Conservation (phyloP, 2,329 filamentous ascomycete species). For the Stagonosporopsis cucurbitacearum region DNA sequence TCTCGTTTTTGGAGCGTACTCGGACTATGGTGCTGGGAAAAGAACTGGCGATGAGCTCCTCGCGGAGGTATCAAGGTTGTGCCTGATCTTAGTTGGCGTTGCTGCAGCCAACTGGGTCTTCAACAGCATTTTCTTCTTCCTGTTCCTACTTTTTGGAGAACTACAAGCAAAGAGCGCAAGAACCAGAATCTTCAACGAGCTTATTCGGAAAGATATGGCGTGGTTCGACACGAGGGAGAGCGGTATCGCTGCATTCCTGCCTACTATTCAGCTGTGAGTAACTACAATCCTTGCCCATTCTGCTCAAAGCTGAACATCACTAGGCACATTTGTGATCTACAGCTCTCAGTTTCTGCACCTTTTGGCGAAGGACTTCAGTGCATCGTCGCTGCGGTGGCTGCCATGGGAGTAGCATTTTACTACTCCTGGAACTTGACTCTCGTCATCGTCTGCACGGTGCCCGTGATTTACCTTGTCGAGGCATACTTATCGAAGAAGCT, state of each 20-base stretch:
- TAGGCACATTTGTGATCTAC: slow-evolving; percentile 85
- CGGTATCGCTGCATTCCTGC: slow-evolving; percentile 74
- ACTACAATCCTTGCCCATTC: too few species aligned
- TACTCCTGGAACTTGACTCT: slow-evolving; percentile 86
- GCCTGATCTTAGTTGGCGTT: slow-evolving; percentile 67
- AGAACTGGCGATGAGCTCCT: slow-evolving; percentile 61
- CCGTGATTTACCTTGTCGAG: slow-evolving; percentile 69
- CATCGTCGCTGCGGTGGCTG: slow-evolving; percentile 67
- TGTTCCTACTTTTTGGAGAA: slow-evolving; percentile 83
- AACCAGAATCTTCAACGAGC: slow-evolving; percentile 67
- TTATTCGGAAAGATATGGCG: slow-evolving; percentile 75
- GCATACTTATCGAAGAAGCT: slow-evolving; percentile 66
- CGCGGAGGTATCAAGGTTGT: slow-evolving; percentile 63
- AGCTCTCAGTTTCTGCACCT: slow-evolving; percentile 79
- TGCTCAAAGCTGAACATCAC: slow-evolving; percentile 19
- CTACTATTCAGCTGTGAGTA: slow-evolving; percentile 74
- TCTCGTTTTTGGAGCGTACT: slow-evolving; percentile 74
- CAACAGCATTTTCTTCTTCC: slow-evolving; percentile 69
- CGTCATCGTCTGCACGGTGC: slow-evolving; percentile 75
- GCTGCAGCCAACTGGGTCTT: slow-evolving; percentile 71
- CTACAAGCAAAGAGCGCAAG: slow-evolving; percentile 74
- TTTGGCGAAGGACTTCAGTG: slow-evolving; percentile 74
- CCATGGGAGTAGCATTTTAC: slow-evolving; percentile 74
- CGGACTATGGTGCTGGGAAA: slow-evolving; percentile 66
- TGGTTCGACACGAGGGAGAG: slow-evolving; percentile 82